Evolutionary conservation across 805 yeast genomes (phyloP).

Genomic region (Metschnikowia reukaufii): DNA sequence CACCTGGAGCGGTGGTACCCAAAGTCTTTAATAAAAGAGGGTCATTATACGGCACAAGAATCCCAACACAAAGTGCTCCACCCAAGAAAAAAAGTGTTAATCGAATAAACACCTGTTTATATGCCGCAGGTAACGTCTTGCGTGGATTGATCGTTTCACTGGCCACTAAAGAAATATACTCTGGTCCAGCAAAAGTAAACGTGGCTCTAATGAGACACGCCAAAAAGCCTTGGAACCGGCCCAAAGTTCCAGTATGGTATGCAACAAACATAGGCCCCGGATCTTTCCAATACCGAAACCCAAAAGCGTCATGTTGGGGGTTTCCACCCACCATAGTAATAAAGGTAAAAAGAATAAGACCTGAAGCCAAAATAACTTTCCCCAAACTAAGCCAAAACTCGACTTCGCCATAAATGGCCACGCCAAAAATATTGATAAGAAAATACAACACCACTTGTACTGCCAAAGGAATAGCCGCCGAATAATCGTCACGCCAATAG

Average conservation of each 20-base stretch:
- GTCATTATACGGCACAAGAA: constrained; percentile 70
- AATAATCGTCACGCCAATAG: constrained; percentile 76
- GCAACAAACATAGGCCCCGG: constrained; percentile 22
- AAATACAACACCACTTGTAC: constrained; percentile 66
- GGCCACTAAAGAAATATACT: constrained; percentile 80
- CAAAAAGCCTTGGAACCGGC: constrained; percentile 71
- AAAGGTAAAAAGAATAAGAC: constrained; percentile 21
- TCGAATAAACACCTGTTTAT: constrained; percentile 70
- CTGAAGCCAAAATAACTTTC: constrained; percentile 30
- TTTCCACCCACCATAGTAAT: constrained; percentile 25
- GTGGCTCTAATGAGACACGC: constrained; percentile 69
- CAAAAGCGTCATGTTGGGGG: constrained; percentile 22
- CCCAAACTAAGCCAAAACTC: constrained; percentile 48
- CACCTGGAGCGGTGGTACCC: constrained; percentile 60
- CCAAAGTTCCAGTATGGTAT: constrained; percentile 48
- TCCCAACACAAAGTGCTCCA: constrained; percentile 77
- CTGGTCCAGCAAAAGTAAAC: constrained; percentile 85
- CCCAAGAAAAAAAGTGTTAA: constrained; percentile 66
- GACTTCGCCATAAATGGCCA: constrained; percentile 53
- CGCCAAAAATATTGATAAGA: constrained; percentile 48
- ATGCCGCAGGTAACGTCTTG: constrained; percentile 72
- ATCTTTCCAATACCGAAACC: constrained; percentile 22
- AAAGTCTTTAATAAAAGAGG: constrained; percentile 56
- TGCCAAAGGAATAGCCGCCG: constrained; percentile 67
- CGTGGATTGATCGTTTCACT: constrained; percentile 78